These are phyloP conservation scores for Lepraria neglecta DNA, from an alignment of 495 filamentous ascomycete species.

Conservation along the genomic window DNA sequence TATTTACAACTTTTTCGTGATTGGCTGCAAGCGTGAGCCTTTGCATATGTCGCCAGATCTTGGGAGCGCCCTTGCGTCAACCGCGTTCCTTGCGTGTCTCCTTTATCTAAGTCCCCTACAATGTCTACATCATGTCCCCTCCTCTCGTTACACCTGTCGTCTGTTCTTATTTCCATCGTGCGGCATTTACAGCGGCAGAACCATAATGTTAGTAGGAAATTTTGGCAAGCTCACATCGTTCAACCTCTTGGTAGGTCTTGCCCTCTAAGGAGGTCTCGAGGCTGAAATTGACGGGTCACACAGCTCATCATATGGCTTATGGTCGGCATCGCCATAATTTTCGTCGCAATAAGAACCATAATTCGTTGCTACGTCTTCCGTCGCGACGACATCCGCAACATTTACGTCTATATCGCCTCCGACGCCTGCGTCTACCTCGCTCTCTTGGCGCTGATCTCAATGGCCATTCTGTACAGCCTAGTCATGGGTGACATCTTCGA, in stretches of 20 bases:
- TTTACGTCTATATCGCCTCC: conserved; percentile 9
- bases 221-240: conserved; percentile 5
- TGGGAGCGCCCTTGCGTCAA: background rate
- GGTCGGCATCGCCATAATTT: conserved; percentile 17
- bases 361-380: conserved; percentile 17
- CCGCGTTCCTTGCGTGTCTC: background rate
- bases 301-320: conserved; percentile 24
- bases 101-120: too few species aligned
- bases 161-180: conserved; percentile 28
- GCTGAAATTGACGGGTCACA: background rate
- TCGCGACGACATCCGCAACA: conserved; percentile 2
- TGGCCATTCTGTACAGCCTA: conserved; percentile 18
- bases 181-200: background rate
- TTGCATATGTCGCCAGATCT: background rate
- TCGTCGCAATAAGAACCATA: conserved; percentile 15
- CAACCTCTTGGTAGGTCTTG: conserved; percentile 7
- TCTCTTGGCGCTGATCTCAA: conserved; percentile 12
- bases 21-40: background rate
- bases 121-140: background rate
- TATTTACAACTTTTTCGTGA: background rate
- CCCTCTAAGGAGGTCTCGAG: too few species aligned
- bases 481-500: conserved; percentile 20
- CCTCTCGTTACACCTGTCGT: background rate
- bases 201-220: conserved; percentile 5
- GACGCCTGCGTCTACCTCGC: conserved; percentile 17